Conservation (phyloP, 2,329 filamentous ascomycete genomes). For the Cadophora sp. region DNA sequence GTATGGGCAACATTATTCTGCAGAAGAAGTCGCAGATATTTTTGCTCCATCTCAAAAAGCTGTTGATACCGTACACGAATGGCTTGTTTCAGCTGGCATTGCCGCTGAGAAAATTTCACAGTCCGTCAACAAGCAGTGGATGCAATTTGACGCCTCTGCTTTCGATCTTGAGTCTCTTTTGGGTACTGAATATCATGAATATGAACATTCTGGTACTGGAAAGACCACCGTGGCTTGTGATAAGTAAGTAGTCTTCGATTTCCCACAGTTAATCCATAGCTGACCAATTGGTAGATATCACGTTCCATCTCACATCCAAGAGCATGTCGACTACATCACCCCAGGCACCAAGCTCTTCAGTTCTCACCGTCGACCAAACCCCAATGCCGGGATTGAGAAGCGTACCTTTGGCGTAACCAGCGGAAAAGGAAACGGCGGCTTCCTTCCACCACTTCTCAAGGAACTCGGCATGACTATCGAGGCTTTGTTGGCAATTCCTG, state of each 20-base stretch:
- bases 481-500: conserved; percentile 24
- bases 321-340: conserved; percentile 44
- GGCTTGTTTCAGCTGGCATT: conserved; percentile 61
- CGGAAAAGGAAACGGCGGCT: conserved; percentile 19
- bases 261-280: not conserved
- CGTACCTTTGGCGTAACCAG: conserved; percentile 33
- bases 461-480: conserved; percentile 19
- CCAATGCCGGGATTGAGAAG: conserved; percentile 26
- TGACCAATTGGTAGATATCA: conserved; percentile 32
- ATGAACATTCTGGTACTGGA: conserved; percentile 55
- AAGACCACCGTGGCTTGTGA: conserved; percentile 48
- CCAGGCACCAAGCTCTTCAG: conserved; percentile 46
- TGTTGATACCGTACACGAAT: conserved; percentile 57
- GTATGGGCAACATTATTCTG: conserved; percentile 56
- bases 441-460: conserved; percentile 20
- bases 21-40: conserved; percentile 48
- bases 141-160: conserved; percentile 45
- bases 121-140: conserved; percentile 46
- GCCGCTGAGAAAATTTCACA: conserved; percentile 54
- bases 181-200: conserved; percentile 53
- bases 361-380: conserved; percentile 50
- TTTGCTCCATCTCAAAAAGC: conserved; percentile 53
- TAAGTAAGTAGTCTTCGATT: conserved; percentile 15
- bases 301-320: conserved; percentile 39
- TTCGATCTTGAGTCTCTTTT: conserved; percentile 57